These are phyloP conservation scores for Scenedesmus sp. DNA, from an alignment of 163 green algal genomes.

Conservation along the genomic window DNA sequence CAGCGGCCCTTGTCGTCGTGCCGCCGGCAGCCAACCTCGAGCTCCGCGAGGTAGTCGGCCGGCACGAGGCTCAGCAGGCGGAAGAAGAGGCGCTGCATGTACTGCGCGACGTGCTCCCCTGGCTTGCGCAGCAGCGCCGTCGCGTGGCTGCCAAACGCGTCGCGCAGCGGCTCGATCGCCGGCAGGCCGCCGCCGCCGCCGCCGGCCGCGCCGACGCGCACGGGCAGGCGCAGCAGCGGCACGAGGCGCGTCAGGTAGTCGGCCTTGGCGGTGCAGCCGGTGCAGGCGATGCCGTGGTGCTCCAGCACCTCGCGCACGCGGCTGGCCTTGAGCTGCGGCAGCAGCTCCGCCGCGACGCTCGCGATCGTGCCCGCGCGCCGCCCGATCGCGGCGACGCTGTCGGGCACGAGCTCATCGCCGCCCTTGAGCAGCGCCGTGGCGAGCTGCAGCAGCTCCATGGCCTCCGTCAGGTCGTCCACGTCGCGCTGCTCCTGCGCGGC, in stretches of 20 bases:
- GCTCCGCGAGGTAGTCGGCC: slow-evolving; percentile 35
- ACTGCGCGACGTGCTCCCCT: slow-evolving; percentile 32
- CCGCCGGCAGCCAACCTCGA: slow-evolving; percentile 33
- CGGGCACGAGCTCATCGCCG: slow-evolving; percentile 35
- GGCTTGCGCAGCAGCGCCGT: slow-evolving; percentile 34
- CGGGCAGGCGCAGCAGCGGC: slow-evolving; percentile 41
- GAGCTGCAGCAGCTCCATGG: slow-evolving; percentile 44
- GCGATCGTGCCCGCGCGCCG: slow-evolving; percentile 22
- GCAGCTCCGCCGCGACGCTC: slow-evolving; percentile 22
- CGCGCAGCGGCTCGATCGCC: neutral
- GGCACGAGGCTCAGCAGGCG: slow-evolving; percentile 40
- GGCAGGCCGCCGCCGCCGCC: neutral
- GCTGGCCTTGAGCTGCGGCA: slow-evolving; percentile 35
- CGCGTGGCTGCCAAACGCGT: slow-evolving; percentile 25
- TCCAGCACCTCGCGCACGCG: slow-evolving; percentile 32
- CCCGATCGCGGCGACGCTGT: slow-evolving; percentile 35
- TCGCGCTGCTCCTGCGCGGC: slow-evolving; percentile 35
- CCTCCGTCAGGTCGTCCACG: slow-evolving; percentile 47
- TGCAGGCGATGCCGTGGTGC: slow-evolving; percentile 36
- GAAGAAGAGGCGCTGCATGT: slow-evolving; percentile 48
- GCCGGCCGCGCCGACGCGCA: neutral
- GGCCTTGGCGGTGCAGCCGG: slow-evolving; percentile 6
- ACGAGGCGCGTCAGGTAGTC: slow-evolving; percentile 35
- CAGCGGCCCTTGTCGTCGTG: slow-evolving; percentile 18
- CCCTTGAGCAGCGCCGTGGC: slow-evolving; percentile 42